Evolutionary conservation across 1,139 yeast genomes (phyloP), one percentile per base, ranked within the genome.

Genomic region (Diutina ranongensis): DNA sequence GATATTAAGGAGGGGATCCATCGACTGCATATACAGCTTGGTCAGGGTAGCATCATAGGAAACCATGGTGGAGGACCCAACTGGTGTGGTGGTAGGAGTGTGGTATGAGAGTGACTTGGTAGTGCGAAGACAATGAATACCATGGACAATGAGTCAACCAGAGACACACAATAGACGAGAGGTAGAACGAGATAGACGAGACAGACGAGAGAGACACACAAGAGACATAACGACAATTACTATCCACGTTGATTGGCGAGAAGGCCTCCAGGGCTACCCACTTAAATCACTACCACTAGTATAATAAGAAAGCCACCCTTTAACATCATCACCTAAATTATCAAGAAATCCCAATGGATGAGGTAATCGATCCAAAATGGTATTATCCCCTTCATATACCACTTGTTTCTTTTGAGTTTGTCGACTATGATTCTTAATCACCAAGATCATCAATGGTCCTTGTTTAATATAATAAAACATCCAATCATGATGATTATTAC

Each of bases 1-100:
- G 1, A 71, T 60, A 12, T 72, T 76, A 33, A 74, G 63, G 79
- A 83, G 73, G 1, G 78, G 74, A 57, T 71, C 74, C 87, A 83
- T 82, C 34, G 92, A 89, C 57, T 75, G 76, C 84, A 83, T 78
- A 62, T 77, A 83, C 33, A 92, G 82, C 59, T 78, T 74, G 4
- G 88, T 80, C 1, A 88, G 81, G n/a, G 38, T 42, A 19, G 42
- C 42, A 16, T 25, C 25, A 20, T 38, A 38, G 31, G 42, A 38
- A 4, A 13, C 42, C 42, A 38, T 38, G 32, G 15, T 38, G 28
- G 5, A 25, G n/a, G n/a, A n/a, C n/a, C n/a, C n/a, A n/a, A n/a
- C n/a, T n/a, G n/a, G n/a, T n/a, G n/a, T n/a, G n/a, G n/a, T n/a
- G n/a, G n/a, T n/a, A n/a, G n/a, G n/a, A n/a, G n/a, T n/a, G n/a